Conservation (phyloP, 768 basidiomycete species). For the Mycena capillaripes region DNA sequence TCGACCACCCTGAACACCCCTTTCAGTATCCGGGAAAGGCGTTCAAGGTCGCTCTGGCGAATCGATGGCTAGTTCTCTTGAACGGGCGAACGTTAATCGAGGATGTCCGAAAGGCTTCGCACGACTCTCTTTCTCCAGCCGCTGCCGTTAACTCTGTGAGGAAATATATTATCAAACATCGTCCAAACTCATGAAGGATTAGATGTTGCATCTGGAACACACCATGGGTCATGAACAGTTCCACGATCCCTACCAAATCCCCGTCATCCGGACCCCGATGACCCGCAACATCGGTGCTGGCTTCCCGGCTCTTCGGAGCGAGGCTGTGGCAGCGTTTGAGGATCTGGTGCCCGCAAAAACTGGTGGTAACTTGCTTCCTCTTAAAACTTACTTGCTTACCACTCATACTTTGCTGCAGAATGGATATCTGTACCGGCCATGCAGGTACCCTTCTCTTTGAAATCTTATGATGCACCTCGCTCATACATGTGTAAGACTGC, state of each 20-base stretch:
- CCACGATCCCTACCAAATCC: constrained; percentile 47
- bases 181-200: background rate
- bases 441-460: constrained; percentile 11
- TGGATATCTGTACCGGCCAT: constrained; percentile 29
- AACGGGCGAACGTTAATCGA: constrained; percentile 47
- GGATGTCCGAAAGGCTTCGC: constrained; percentile 56
- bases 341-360: constrained; percentile 50
- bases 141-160: constrained; percentile 51
- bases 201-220: constrained; percentile 55
- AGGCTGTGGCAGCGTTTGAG: constrained; percentile 56
- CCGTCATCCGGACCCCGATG: constrained; percentile 47
- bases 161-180: background rate
- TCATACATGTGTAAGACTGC: constrained; percentile 1
- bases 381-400: background rate
- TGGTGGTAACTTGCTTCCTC: constrained; percentile 41
- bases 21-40: constrained; percentile 26
- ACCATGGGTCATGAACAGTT: constrained; percentile 51
- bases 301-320: constrained; percentile 59
- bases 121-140: constrained; percentile 51
- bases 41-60: constrained; percentile 27
- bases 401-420: constrained; percentile 7
- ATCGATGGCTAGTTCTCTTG: constrained; percentile 58
- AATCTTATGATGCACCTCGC: background rate
- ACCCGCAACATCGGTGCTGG: constrained; percentile 55
- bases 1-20: background rate